phyloP scores from a whole-genome alignment of 192 early-diverging fungal species.

The Jimgerdemannia lactiflua region DNA sequence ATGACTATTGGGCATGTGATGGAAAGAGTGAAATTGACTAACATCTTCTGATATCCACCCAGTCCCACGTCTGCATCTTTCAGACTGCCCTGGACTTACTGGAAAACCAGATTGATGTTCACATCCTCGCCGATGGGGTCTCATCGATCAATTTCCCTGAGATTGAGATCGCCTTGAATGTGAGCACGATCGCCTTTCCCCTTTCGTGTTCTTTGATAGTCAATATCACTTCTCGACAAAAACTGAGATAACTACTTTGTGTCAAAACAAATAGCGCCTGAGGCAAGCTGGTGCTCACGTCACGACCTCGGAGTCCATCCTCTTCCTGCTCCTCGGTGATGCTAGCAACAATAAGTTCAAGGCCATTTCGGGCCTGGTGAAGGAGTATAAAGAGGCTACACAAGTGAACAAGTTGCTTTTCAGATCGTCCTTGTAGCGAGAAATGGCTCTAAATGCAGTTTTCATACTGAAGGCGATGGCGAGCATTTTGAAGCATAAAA shows the following conservation, averaged over 20 bases:
- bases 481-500: too few relatives aligned
- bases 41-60: not conserved
- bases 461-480: too few relatives aligned
- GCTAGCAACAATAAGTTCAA: conserved; percentile 72
- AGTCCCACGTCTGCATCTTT: conserved; percentile 92
- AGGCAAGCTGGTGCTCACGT: conserved; percentile 71
- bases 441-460: too few relatives aligned
- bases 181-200: conserved; percentile 29
- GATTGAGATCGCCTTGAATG: conserved; percentile 74
- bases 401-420: conserved; percentile 58
- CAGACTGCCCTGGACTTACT: conserved; percentile 93
- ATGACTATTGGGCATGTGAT: not conserved
- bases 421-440: conserved; percentile 6
- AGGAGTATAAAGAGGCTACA: conserved; percentile 73
- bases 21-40: not conserved
- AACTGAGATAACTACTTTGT: not conserved
- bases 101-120: conserved; percentile 72
- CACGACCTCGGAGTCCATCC: conserved; percentile 69
- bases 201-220: conserved; percentile 21
- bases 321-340: conserved; percentile 71
- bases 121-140: conserved; percentile 92
- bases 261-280: conserved; percentile 35
- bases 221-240: not conserved
- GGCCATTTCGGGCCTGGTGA: conserved; percentile 75
- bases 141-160: conserved; percentile 85